Evolutionary conservation across 106 monocot genomes (phyloP), one percentile per base, ranked within the genome.

Genomic region (Narthecium ossifragum): DNA sequence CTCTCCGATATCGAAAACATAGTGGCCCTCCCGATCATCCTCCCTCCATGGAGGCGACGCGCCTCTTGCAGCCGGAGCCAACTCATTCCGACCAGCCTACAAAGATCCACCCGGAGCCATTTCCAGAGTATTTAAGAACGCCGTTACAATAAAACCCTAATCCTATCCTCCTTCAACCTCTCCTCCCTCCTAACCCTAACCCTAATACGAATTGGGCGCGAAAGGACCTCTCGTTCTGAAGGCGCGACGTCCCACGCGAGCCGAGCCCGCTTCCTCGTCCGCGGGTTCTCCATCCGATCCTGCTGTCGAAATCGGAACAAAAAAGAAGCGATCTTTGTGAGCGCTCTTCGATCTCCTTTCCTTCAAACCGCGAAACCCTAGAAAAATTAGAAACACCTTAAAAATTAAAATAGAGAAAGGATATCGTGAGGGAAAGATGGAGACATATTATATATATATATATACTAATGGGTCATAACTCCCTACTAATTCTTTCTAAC

Each of bases 21-120:
- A 89, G 52, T 94, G 94, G 8, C 89, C 94, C 12, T 94, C 94
- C 29, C 80, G 64, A 38, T 90, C 94, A 31, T 83, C 94, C 20
- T 75, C 82, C 48, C 94, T 77, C 82, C 68, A 64, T 62, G 85
- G 86, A 24, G 90, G 89, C 60, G 94, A 94, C 22, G 63, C 73
- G 11, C 45, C 74, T 9, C 80, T 72, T 2, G 59, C 61, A 1
- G 57, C 34, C 54, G 68, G 36, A 53, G 69, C 70, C 53, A 39
- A 43, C 30, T 69, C 73, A 41, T 53, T 59, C 51, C 61, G 51
- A 46, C 52, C 26, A 10, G 53, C 70, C 79, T 79, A 73, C 57
- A 79, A 22, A 68, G 45, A 59, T 36, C 33, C 63, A 85, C 14
- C 40, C 32, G 26, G 39, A 67, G 23, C 37, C 38, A 56, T 51